These are phyloP conservation scores for Kuraishia borneana DNA, from an alignment of 805 yeast species.

Conservation along the genomic window DNA sequence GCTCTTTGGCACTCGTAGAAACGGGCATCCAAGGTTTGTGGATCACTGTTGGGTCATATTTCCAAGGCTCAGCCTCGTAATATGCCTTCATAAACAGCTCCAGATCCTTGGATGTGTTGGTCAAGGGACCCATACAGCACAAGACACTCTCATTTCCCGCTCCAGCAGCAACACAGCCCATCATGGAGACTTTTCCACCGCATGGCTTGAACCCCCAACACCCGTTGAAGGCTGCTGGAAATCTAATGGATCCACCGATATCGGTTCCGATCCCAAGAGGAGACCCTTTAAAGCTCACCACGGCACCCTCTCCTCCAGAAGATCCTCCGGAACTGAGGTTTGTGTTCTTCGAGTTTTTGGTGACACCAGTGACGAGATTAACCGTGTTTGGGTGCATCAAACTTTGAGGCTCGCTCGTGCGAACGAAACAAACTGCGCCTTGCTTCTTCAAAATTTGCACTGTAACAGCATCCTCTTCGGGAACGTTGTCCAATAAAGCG, in stretches of 20 bases:
- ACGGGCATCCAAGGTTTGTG: slow-evolving; percentile 29
- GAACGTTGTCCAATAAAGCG: slow-evolving; percentile 33
- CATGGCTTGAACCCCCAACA: slow-evolving; percentile 55
- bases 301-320: slow-evolving; percentile 63
- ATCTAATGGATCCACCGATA: slow-evolving; percentile 62
- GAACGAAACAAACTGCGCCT: slow-evolving; percentile 53
- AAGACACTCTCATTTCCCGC: slow-evolving; percentile 56
- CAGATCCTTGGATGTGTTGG: slow-evolving; percentile 52
- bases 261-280: slow-evolving; percentile 59
- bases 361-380: slow-evolving; percentile 48
- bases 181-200: slow-evolving; percentile 38
- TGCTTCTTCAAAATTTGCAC: slow-evolving; percentile 33
- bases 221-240: slow-evolving; percentile 58
- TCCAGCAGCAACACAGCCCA: slow-evolving; percentile 37
- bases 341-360: slow-evolving; percentile 48
- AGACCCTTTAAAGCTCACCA: slow-evolving; percentile 47
- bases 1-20: slow-evolving; percentile 19
- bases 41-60: slow-evolving; percentile 30
- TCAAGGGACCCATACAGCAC: slow-evolving; percentile 62
- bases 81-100: slow-evolving; percentile 59
- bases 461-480: slow-evolving; percentile 34
- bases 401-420: slow-evolving; percentile 62
- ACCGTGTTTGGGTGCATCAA: slow-evolving; percentile 59
- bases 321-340: slow-evolving; percentile 60
- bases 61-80: slow-evolving; percentile 45